A percentile compares a stretch with the other conserved stretches of the same genome.
These are phyloP conservation scores for Cryptosporidium viatorum DNA, from an alignment of 169 alveolate genomes.

Conservation along the genomic window DNA sequence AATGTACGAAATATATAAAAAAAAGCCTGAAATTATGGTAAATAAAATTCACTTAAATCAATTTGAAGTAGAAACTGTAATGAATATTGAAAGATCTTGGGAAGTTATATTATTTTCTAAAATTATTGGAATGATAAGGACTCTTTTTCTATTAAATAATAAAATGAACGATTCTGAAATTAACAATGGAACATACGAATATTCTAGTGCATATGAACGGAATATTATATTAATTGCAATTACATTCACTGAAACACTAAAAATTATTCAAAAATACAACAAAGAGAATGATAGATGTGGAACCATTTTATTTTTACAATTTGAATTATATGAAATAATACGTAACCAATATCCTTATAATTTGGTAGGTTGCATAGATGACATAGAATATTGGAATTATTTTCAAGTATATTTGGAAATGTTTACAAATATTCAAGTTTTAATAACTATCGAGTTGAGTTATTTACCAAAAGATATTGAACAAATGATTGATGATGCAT, in stretches of 20 bases:
- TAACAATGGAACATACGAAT: background rate
- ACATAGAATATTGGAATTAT: conserved; percentile 33
- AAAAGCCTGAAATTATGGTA: conserved; percentile 20
- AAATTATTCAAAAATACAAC: conserved; percentile 16
- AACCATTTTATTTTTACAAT: conserved; percentile 33
- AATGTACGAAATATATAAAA: background rate
- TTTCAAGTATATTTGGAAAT: conserved; percentile 24
- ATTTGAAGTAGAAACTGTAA: conserved; percentile 8
- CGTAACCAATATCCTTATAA: conserved; percentile 39
- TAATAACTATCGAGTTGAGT: conserved; percentile 1
- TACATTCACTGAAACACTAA: conserved; percentile 14
- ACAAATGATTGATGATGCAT: background rate
- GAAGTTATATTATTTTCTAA: conserved; percentile 25
- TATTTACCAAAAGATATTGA: background rate
- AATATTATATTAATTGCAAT: background rate
- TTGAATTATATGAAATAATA: conserved; percentile 33
- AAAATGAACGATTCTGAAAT: background rate
- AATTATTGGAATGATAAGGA: conserved; percentile 38
- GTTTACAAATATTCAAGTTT: background rate
- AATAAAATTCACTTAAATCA: conserved; percentile 19
- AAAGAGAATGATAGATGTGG: background rate
- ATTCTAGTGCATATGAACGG: background rate
- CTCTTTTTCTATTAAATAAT: conserved; percentile 3
- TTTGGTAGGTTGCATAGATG: conserved; percentile 10
- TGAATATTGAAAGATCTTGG: conserved; percentile 17